These are phyloP conservation scores for Hysterium pulicare DNA, from an alignment of 2,329 filamentous ascomycete species.

Conservation along the genomic window DNA sequence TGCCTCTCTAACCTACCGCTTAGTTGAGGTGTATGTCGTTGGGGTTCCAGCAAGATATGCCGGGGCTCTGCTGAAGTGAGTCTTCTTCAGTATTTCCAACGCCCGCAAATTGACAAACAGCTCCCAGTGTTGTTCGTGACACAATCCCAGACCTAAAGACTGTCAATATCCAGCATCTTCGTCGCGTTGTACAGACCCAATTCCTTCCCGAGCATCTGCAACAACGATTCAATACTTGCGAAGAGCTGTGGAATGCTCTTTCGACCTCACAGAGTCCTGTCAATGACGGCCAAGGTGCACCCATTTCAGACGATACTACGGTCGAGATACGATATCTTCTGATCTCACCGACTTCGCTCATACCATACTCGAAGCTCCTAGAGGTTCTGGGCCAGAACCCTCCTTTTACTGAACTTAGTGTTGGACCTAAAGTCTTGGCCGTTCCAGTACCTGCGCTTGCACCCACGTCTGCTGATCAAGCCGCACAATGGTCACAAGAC, in stretches of 20 bases:
- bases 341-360: slow-evolving; percentile 47
- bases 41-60: slow-evolving; percentile 69
- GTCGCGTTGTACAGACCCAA: slow-evolving; percentile 69
- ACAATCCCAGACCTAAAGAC: slow-evolving; percentile 42
- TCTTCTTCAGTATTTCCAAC: slow-evolving; percentile 19
- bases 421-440: slow-evolving; percentile 54
- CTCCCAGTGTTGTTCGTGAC: slow-evolving; percentile 44
- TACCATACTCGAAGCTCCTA: slow-evolving; percentile 52
- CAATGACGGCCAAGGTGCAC: slow-evolving; percentile 21
- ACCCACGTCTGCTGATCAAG: slow-evolving; percentile 73
- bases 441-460: slow-evolving; percentile 69
- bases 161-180: slow-evolving; percentile 57
- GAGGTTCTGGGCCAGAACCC: slow-evolving; percentile 29
- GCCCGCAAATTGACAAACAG: slow-evolving; percentile 25
- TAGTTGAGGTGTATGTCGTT: slow-evolving; percentile 66
- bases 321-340: slow-evolving; percentile 47
- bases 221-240: slow-evolving; percentile 25
- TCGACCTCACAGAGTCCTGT: slow-evolving; percentile 24
- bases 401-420: slow-evolving; percentile 36
- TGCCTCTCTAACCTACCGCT: slow-evolving; percentile 24
- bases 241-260: slow-evolving; percentile 7
- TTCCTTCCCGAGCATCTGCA: slow-evolving; percentile 64
- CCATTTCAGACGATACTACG: slow-evolving; percentile 36
- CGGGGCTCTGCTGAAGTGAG: slow-evolving; percentile 70
- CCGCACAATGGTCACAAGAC: slow-evolving; percentile 67